phyloP scores from a whole-genome alignment of 148 eudicot species.

The Bassia scoparia region DNA sequence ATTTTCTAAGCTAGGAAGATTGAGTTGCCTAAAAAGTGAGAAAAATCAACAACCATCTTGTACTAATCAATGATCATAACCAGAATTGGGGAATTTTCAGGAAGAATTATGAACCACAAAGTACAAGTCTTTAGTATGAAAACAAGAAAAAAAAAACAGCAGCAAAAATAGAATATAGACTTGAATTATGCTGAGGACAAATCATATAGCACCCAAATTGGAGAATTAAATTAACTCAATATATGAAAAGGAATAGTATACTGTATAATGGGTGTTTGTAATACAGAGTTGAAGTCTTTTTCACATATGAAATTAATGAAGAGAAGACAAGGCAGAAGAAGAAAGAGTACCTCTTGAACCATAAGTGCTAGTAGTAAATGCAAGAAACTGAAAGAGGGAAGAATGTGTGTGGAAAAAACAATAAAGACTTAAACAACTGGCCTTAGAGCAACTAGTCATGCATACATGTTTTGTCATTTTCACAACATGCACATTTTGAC shows the following conservation, averaged over 20 bases:
- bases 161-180: not conserved
- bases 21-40: not conserved
- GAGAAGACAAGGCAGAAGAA: not conserved
- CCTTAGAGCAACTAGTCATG: too few species aligned
- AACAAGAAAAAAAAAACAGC: not conserved
- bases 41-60: not conserved
- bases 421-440: constrained; percentile 4
- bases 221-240: not conserved
- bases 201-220: not conserved
- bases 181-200: not conserved
- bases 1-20: not conserved
- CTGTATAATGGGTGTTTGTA: not conserved
- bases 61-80: not conserved
- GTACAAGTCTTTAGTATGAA: not conserved
- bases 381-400: not conserved
- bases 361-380: constrained; percentile 26
- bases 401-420: not conserved
- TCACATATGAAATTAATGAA: not conserved
- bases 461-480: too few species aligned
- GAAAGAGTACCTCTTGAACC: constrained; percentile 13
- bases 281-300: constrained; percentile 11
- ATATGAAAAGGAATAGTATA: too few species aligned
- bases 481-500: too few species aligned
- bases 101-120: not conserved
- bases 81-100: not conserved